A percentile compares a stretch with the other conserved stretches of the same genome.
These are phyloP conservation scores for Lithocarpus polystachyus DNA, from an alignment of 306 rosid genomes.

Conservation along the genomic window DNA sequence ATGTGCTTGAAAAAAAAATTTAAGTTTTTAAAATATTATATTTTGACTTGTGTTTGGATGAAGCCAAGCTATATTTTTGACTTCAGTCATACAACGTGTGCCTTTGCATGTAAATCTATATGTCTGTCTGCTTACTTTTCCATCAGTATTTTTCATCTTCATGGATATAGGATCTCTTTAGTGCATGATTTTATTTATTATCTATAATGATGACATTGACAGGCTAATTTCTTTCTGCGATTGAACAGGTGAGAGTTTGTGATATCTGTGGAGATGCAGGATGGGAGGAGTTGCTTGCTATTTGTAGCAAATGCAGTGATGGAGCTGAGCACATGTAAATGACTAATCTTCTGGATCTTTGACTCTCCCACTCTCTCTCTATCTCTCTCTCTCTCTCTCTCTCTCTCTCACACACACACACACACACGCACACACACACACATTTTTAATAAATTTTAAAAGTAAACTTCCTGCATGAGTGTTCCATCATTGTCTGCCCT, in stretches of 20 bases:
- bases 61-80: background rate
- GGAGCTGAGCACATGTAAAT: constrained; percentile 45
- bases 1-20: background rate
- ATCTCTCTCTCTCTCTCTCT: background rate
- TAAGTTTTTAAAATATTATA: background rate
- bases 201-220: background rate
- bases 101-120: background rate
- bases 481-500: background rate
- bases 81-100: background rate
- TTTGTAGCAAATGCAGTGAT: constrained; percentile 30
- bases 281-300: constrained; percentile 2
- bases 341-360: background rate
- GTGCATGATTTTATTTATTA: background rate
- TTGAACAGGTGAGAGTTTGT: constrained; percentile 35
- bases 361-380: background rate
- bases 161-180: background rate
- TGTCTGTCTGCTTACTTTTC: background rate
- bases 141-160: background rate
- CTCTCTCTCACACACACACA: no score
- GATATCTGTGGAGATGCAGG: constrained; percentile 36
- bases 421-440: no score
- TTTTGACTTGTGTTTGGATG: background rate
- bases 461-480: background rate
- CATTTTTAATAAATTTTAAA: background rate
- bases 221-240: background rate